phyloP scores from a whole-genome alignment of 495 filamentous ascomycete species.

The Aspergillus homomorphus region DNA sequence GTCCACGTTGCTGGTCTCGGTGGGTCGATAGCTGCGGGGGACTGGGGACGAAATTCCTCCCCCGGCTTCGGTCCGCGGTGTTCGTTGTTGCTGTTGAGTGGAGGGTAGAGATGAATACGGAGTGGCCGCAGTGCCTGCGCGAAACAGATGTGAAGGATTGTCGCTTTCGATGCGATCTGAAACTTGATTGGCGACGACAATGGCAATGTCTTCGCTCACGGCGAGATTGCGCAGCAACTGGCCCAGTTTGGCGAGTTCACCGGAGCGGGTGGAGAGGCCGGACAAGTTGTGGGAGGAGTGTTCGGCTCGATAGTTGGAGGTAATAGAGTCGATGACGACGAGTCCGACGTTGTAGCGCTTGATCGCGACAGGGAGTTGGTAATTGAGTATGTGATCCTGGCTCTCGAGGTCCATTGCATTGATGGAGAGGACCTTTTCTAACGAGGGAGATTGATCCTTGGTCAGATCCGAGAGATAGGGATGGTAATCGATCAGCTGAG shows the following conservation, averaged over 20 bases:
- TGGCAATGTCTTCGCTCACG: conserved; percentile 64
- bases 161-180: conserved; percentile 70
- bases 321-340: conserved; percentile 82
- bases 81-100: conserved; percentile 13
- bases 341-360: conserved; percentile 70
- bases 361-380: conserved; percentile 86
- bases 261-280: conserved; percentile 49
- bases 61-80: conserved; percentile 17
- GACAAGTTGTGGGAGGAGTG: conserved; percentile 45
- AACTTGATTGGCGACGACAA: conserved; percentile 96
- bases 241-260: conserved; percentile 74
- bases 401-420: conserved; percentile 88
- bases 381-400: conserved; percentile 91
- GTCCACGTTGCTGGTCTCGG: conserved; percentile 19
- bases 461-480: conserved; percentile 54
- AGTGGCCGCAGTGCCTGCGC: conserved; percentile 7
- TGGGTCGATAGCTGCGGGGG: conserved; percentile 12
- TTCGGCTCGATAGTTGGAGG: conserved; percentile 92
- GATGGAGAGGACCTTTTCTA: conserved; percentile 70
- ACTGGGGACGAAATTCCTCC: conserved; percentile 21
- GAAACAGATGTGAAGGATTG: conserved; percentile 3
- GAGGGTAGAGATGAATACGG: conserved; percentile 17
- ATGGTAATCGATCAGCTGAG: conserved; percentile 70
- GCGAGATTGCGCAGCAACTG: conserved; percentile 72
- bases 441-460: conserved; percentile 53